Percentiles rank a stretch among this genome's conserved stretches.
phyloP scores from a whole-genome alignment of 2,329 filamentous ascomycete species.

The Botrytis fabae region DNA sequence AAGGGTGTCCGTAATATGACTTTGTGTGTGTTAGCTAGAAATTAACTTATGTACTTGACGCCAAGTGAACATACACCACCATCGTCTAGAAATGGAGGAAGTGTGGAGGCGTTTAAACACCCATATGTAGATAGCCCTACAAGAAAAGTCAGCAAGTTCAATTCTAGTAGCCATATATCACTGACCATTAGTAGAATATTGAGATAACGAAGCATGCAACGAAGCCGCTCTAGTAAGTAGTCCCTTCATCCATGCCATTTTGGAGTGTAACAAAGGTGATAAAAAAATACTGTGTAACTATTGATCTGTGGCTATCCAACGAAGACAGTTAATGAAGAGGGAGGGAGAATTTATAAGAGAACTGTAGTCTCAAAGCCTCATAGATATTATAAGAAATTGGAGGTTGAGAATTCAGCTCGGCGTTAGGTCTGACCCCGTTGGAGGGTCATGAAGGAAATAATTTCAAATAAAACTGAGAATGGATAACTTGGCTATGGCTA shows the following conservation, averaged over 20 bases:
- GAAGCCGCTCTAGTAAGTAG: slow-evolving; percentile 17
- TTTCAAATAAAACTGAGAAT: not conserved
- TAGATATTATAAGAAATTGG: not conserved
- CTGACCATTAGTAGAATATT: slow-evolving; percentile 22
- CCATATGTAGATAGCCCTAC: slow-evolving; percentile 36
- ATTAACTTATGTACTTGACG: not conserved
- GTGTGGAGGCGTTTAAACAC: slow-evolving; percentile 37
- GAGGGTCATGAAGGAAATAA: not conserved
- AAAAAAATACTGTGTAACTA: slow-evolving; percentile 6
- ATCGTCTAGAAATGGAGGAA: slow-evolving; percentile 47
- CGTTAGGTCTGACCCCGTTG: slow-evolving; percentile 6
- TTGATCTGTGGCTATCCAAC: not conserved
- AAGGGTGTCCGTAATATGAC: slow-evolving; percentile 49
- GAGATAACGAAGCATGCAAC: slow-evolving; percentile 20
- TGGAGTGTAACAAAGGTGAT: not conserved
- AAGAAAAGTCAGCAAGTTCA: not conserved
- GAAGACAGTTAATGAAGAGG: not conserved
- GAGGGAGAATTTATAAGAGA: slow-evolving; percentile 8
- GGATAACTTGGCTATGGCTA: not conserved
- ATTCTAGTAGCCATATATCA: not conserved
- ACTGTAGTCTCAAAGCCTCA: not conserved
- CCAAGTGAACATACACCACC: slow-evolving; percentile 41
- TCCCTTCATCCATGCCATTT: slow-evolving; percentile 20
- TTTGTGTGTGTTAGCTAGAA: not conserved
- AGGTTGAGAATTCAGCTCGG: slow-evolving; percentile 21